These are phyloP conservation scores for Colletotrichum sp. DNA, from an alignment of 2,329 filamentous ascomycete genomes.

Conservation along the genomic window DNA sequence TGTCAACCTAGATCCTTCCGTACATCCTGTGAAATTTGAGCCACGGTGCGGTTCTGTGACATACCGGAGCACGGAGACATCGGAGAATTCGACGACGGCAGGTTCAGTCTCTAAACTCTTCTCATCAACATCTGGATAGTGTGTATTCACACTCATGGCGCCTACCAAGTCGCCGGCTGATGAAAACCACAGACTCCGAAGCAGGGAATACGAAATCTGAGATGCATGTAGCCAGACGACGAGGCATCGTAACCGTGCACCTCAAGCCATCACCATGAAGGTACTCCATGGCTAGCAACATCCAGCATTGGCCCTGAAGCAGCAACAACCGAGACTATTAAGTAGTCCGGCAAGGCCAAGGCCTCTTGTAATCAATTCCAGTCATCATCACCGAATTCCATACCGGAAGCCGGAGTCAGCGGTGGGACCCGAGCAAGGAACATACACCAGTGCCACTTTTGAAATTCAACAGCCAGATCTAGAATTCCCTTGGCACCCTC, in stretches of 20 bases:
- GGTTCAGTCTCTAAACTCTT: fast-evolving
- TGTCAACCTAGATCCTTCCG: not conserved
- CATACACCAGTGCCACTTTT: not conserved
- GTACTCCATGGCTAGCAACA: not conserved
- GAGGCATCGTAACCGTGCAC: not conserved
- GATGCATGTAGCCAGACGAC: not conserved
- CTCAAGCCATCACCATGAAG: not conserved
- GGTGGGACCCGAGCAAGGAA: not conserved
- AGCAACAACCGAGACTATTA: not conserved
- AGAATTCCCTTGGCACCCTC: not conserved
- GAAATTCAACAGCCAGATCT: not conserved
- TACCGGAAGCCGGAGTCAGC: not conserved
- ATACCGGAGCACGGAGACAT: not conserved
- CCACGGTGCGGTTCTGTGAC: not conserved
- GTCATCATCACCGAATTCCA: not conserved
- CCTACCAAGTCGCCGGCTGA: not conserved
- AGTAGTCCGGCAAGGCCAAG: not conserved
- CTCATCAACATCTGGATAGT: not conserved
- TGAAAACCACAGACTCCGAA: not conserved
- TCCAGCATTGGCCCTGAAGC: not conserved
- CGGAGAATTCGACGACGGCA: not conserved
- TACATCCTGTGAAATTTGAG: not conserved
- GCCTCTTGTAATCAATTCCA: not conserved
- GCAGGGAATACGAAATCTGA: not conserved
- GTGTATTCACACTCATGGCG: not conserved